Percentiles rank a stretch among this genome's conserved stretches.
Evolutionary conservation across 2,329 filamentous ascomycete species (phyloP).

Genomic region (Colletotrichum eleusines): DNA sequence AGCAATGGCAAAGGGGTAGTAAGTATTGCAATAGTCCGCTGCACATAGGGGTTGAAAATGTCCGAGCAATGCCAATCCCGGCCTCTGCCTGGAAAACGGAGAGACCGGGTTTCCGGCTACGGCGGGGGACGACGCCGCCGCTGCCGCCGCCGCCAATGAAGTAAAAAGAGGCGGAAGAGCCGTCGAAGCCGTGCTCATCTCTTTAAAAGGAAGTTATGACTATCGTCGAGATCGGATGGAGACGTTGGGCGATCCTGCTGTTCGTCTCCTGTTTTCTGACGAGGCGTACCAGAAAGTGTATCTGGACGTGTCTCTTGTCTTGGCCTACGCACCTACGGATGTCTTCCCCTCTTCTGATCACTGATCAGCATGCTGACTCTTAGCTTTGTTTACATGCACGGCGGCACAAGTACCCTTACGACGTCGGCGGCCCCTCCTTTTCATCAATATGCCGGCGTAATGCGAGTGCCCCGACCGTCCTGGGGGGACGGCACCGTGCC

Average conservation of each 20-base stretch:
- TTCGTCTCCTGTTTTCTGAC: not conserved
- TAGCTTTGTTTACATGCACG: not conserved
- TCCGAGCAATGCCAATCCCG: constrained; percentile 32
- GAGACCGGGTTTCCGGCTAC: not conserved
- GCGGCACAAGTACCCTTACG: not conserved
- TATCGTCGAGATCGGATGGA: not conserved
- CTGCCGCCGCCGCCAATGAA: not conserved
- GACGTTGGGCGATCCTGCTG: not conserved
- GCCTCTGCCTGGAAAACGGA: not conserved
- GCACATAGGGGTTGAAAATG: constrained; percentile 27
- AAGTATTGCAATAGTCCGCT: constrained; percentile 19
- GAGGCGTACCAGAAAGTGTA: not conserved
- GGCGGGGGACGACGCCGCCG: not conserved
- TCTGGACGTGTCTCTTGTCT: not conserved
- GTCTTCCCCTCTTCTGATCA: not conserved
- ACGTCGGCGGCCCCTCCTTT: not conserved
- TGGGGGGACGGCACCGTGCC: not conserved
- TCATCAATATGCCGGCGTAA: not conserved
- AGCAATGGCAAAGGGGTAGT: not conserved
- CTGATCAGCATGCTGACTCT: not conserved
- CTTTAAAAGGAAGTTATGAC: constrained; percentile 1
- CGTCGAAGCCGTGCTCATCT: not conserved
- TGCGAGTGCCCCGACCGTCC: not conserved
- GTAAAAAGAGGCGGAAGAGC: too few relatives aligned
- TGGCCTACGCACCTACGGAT: not conserved